These are phyloP conservation scores for Boletus rubescentipes DNA, from an alignment of 768 basidiomycete species.

Conservation along the genomic window DNA sequence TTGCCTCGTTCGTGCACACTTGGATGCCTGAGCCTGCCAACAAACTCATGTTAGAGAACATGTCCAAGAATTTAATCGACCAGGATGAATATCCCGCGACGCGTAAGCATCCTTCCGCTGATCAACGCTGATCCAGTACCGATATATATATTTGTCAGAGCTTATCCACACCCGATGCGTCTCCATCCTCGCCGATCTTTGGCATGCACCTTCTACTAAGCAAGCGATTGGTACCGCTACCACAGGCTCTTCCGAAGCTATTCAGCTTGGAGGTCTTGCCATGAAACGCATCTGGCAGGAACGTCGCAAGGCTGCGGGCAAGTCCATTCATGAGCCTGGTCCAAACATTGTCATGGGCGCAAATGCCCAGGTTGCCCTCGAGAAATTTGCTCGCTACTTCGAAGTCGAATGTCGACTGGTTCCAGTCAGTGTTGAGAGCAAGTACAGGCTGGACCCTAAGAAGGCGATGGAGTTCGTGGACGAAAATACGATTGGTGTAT, in stretches of 20 bases:
- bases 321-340: constrained; percentile 63
- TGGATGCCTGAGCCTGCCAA: constrained; percentile 56
- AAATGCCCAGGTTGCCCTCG: constrained; percentile 68
- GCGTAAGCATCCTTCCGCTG: constrained; percentile 27
- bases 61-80: constrained; percentile 68
- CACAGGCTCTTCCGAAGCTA: constrained; percentile 69
- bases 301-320: constrained; percentile 62
- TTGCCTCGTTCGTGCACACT: constrained; percentile 68
- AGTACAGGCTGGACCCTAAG: constrained; percentile 75
- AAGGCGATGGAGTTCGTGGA: constrained; percentile 64
- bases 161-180: constrained; percentile 46
- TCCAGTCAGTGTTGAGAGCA: constrained; percentile 62
- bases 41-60: constrained; percentile 61
- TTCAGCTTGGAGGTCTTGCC: constrained; percentile 70
- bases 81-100: constrained; percentile 69
- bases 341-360: constrained; percentile 67
- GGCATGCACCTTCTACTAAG: constrained; percentile 57
- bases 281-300: constrained; percentile 74
- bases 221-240: constrained; percentile 68
- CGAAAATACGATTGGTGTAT: constrained; percentile 72
- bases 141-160: constrained; percentile 23
- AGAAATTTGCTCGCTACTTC: constrained; percentile 69
- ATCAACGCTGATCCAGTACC: background rate
- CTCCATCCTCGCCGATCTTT: constrained; percentile 63
- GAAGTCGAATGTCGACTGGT: constrained; percentile 67